Evolutionary conservation across 1,284 basidiomycete genomes (phyloP).

Genomic region (Abortiporus biennis): DNA sequence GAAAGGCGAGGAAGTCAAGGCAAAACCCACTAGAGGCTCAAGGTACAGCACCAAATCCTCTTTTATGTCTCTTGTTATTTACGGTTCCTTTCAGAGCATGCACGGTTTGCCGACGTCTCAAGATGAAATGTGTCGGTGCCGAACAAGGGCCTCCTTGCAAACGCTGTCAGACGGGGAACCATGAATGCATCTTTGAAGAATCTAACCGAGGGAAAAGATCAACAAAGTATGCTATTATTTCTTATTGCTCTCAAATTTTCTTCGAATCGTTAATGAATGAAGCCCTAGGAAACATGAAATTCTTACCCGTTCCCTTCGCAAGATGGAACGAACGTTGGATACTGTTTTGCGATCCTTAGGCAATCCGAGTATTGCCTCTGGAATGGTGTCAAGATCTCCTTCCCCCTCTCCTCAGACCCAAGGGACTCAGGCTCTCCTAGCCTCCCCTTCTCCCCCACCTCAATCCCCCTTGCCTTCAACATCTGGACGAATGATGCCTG

Average conservation of each 20-base stretch:
- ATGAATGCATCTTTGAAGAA: slow-evolving; percentile 93
- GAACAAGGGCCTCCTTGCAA: slow-evolving; percentile 93
- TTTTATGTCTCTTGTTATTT: slow-evolving; percentile 6
- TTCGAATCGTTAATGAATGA: slow-evolving; percentile 22
- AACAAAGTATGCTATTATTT: slow-evolving; percentile 55
- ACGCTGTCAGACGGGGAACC: slow-evolving; percentile 72
- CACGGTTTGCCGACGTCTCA: slow-evolving; percentile 90
- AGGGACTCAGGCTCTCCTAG: slow-evolving; percentile 55
- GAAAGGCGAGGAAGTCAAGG: slow-evolving; percentile 59
- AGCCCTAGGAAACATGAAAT: slow-evolving; percentile 78
- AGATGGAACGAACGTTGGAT: slow-evolving; percentile 91
- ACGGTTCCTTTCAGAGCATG: slow-evolving; percentile 65
- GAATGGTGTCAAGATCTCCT: slow-evolving; percentile 77
- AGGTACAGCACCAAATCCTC: slow-evolving; percentile 38
- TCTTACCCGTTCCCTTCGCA: slow-evolving; percentile 79
- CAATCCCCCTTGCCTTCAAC: slow-evolving; percentile 23
- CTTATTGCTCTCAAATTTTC: slow-evolving; percentile 3
- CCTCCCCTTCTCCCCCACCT: slow-evolving; percentile 52
- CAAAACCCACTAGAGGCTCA: slow-evolving; percentile 83
- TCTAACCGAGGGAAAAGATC: slow-evolving; percentile 91
- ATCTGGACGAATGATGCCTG: slow-evolving; percentile 27
- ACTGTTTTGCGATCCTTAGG: slow-evolving; percentile 81
- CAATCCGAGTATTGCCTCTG: slow-evolving; percentile 71
- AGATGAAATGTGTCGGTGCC: slow-evolving; percentile 97
- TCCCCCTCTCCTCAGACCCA: slow-evolving; percentile 55